Base-by-base conservation (phyloP, 495 filamentous ascomycete species). In the Jackrogersella minutella region DNA sequence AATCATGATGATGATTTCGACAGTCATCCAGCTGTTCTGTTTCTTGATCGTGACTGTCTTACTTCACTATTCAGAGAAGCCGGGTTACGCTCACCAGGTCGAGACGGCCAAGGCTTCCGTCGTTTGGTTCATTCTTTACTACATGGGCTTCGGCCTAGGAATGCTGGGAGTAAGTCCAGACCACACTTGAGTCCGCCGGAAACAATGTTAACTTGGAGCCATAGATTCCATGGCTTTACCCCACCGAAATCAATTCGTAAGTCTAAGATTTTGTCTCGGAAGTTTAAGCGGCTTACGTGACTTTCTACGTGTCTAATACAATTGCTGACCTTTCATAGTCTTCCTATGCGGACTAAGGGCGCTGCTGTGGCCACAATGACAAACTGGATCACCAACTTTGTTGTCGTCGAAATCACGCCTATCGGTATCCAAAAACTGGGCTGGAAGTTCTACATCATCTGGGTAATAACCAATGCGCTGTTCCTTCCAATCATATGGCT, bases 391-490 rank as follows among this genome's bases (percentile, higher is more conserved):
- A 84, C 83, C 46, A 88, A 89, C 64, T 89, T 85, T 62, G 76
- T 81, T 55, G 81, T 90, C 31, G 86, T 90, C 0, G 83, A 88
- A 72, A 83, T 88, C 16, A 90, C 88, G 0, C 87, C 86, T 1
- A 83, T 84, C 11, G 84, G 87, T 13, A 86, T 87, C 66, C 77
- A 84, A 13, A 84, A 79, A 54, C 79, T 90, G 3, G 73, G 78
- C 1, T 90, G 88, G 88, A 76, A 77, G 40, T 88, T 87, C 63
- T 91, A 88, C 69, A 82, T 90, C 60, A 88, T 90, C 61, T 90
- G 86, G 78, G 83, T 84, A 31, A 78, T 88, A 46, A 80, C 84
- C 46, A 86, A 88, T 67, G 77, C 74, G 14, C 65, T 76, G 6
- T 86, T 89, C 77, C 79, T 90, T 1, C 87, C 86, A 0, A 75